These are phyloP conservation scores for Quercus engelmannii DNA, from an alignment of 306 rosid species.

Conservation along the genomic window DNA sequence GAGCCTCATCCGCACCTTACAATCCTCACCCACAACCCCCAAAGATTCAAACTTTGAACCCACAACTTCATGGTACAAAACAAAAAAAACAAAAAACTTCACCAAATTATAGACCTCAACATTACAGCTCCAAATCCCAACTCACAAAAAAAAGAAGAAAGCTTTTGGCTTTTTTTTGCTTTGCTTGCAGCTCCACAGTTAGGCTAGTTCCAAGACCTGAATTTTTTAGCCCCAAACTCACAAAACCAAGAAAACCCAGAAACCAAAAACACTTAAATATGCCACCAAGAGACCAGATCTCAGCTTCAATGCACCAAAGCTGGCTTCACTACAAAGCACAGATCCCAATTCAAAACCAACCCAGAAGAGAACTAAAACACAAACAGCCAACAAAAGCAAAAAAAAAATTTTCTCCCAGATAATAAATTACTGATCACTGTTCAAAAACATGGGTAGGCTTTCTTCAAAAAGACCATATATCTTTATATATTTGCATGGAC, in stretches of 20 bases:
- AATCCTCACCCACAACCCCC: constrained; percentile 45
- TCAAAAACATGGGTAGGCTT: constrained; percentile 9
- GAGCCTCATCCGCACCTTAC: constrained; percentile 58
- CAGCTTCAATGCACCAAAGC: constrained; percentile 30
- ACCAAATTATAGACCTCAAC: constrained; percentile 6
- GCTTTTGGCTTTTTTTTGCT: background rate
- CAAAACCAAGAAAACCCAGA: constrained; percentile 32
- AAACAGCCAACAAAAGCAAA: constrained; percentile 23
- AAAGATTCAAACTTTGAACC: constrained; percentile 28
- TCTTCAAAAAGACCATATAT: constrained; percentile 24
- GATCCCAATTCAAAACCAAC: constrained; percentile 49
- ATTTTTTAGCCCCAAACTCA: constrained; percentile 21
- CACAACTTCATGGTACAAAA: constrained; percentile 31
- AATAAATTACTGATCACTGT: constrained; percentile 24
- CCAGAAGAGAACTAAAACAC: constrained; percentile 24
- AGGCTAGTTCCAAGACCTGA: constrained; percentile 6
- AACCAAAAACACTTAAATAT: constrained; percentile 13
- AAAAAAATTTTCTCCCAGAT: constrained; percentile 1
- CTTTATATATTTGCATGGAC: constrained; percentile 8
- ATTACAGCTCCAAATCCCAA: constrained; percentile 8
- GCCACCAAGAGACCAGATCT: constrained; percentile 52
- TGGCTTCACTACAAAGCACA: constrained; percentile 28
- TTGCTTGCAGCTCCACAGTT: background rate
- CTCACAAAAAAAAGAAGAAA: background rate
- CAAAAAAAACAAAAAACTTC: background rate